Conservation (phyloP, 164 flowering plant species). For the Cinnamomum chago region DNA sequence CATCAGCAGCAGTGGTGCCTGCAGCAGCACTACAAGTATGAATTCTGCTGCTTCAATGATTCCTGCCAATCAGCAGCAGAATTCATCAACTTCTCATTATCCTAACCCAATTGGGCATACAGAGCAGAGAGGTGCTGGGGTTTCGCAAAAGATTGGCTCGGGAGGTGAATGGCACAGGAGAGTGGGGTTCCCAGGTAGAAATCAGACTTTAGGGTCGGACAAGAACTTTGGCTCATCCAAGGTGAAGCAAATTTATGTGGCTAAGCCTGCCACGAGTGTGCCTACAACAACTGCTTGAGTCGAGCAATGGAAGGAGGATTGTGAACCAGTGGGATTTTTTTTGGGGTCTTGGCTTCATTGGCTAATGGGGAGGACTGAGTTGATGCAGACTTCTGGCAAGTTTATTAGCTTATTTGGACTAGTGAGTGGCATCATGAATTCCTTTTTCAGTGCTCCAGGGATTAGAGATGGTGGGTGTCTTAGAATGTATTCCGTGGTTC, state of each 20-base stretch:
- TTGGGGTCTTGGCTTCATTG: background rate
- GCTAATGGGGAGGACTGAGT: background rate
- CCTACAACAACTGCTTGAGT: conserved; percentile 15
- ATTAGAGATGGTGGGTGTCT: background rate
- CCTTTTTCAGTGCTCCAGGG: background rate
- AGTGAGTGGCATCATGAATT: background rate
- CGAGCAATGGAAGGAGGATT: background rate
- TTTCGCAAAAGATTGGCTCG: conserved; percentile 41
- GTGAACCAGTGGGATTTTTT: background rate
- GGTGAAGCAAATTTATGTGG: conserved; percentile 86
- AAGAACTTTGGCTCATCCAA: conserved; percentile 33
- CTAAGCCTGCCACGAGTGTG: conserved; percentile 54
- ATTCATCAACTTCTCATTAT: conserved; percentile 39
- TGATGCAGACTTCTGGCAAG: background rate
- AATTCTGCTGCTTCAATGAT: conserved; percentile 23
- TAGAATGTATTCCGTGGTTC: background rate
- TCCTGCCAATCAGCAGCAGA: conserved; percentile 43
- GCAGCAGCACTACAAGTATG: conserved; percentile 21
- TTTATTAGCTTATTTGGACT: background rate
- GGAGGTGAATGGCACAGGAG: conserved; percentile 66
- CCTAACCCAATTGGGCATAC: conserved; percentile 37
- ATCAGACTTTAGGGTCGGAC: conserved; percentile 38
- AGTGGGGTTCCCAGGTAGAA: conserved; percentile 60
- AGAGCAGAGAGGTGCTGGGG: conserved; percentile 51
- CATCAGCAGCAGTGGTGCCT: conserved; percentile 9